Conservation (phyloP, 768 basidiomycete genomes). For the Cystobasidium tubakii region DNA sequence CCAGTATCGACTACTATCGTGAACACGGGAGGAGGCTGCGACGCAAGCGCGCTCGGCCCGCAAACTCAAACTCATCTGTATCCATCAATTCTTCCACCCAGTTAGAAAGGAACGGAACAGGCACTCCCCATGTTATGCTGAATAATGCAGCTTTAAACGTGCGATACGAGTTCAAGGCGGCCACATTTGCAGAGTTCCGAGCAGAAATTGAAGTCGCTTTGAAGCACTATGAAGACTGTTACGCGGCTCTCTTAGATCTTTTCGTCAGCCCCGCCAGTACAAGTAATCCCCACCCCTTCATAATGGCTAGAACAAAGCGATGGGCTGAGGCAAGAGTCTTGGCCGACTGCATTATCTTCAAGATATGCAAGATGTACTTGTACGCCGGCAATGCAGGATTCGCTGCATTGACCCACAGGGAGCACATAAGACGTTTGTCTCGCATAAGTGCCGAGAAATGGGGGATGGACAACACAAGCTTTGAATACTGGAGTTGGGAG, state of each 20-base stretch:
- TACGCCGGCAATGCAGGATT: conserved; percentile 81
- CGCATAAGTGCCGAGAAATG: conserved; percentile 76
- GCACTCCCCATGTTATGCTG: conserved; percentile 54
- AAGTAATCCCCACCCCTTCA: conserved; percentile 57
- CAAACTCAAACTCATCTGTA: conserved; percentile 45
- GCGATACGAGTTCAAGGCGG: conserved; percentile 95
- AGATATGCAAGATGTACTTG: conserved; percentile 85
- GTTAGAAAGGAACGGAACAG: conserved; percentile 39
- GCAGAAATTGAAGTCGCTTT: conserved; percentile 86
- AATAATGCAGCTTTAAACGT: conserved; percentile 75
- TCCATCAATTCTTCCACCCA: conserved; percentile 16
- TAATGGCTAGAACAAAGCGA: conserved; percentile 87
- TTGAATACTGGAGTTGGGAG: conserved; percentile 96
- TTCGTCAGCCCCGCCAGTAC: conserved; percentile 59
- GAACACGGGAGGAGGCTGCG: conserved; percentile 86
- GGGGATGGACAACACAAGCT: conserved; percentile 94
- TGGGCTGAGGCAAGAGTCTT: conserved; percentile 99
- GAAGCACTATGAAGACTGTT: conserved; percentile 96
- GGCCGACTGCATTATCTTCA: conserved; percentile 84
- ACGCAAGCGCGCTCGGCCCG: conserved; percentile 77
- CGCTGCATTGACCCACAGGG: conserved; percentile 72
- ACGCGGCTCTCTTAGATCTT: conserved; percentile 74
- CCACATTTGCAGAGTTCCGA: conserved; percentile 88
- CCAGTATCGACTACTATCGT: conserved; percentile 87
- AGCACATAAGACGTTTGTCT: conserved; percentile 75